These are phyloP conservation scores for Terfezia boudieri DNA, from an alignment of 495 filamentous ascomycete genomes.

Conservation along the genomic window DNA sequence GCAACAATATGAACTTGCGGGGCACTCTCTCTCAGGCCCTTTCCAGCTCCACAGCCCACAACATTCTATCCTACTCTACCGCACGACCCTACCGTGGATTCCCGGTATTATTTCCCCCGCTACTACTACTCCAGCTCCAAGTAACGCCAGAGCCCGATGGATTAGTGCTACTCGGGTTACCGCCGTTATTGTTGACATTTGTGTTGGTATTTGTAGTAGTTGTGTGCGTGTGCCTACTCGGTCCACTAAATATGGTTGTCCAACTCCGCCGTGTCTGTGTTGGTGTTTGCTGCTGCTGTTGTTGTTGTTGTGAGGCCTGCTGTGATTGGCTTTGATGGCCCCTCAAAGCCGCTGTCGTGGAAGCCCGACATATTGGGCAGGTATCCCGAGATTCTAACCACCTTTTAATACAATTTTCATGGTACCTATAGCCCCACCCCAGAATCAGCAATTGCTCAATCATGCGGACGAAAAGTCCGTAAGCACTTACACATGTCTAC, in stretches of 20 bases:
- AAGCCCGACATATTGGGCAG: neutral
- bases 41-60: too few relatives aligned
- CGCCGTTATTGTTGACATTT: neutral
- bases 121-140: neutral
- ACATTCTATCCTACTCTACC: too few relatives aligned
- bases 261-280: too few relatives aligned
- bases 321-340: neutral
- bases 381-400: conserved; percentile 16
- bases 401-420: conserved; percentile 14
- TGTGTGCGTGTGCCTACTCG: neutral
- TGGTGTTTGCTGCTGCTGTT: too few relatives aligned
- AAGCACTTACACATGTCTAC: conserved; percentile 58
- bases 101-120: neutral
- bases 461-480: conserved; percentile 33
- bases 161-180: neutral
- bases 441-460: neutral
- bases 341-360: neutral
- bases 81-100: neutral
- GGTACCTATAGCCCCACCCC: neutral
- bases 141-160: neutral
- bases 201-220: neutral
- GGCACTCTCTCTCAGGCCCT: too few relatives aligned
- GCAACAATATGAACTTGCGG: too few relatives aligned
- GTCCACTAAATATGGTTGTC: neutral
- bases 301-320: neutral